Base-by-base conservation (phyloP, 2,329 filamentous ascomycete genomes). In the Epichloe hybrida region DNA sequence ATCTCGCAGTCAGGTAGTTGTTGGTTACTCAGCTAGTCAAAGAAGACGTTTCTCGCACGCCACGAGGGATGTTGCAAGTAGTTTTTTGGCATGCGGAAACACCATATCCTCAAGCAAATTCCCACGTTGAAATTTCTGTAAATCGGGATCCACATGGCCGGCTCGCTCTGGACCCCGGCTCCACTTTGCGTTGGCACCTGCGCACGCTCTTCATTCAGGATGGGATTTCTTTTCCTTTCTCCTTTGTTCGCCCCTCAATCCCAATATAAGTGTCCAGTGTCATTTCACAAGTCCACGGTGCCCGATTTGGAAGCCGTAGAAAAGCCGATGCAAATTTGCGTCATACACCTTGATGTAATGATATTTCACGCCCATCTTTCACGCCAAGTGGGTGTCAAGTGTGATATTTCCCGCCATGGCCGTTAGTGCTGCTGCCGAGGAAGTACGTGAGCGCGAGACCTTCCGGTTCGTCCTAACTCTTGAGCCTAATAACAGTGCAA, bases 381-480 rank as follows among this genome's bases (percentile, higher is more conserved):
- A 8, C 37, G 50, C 41, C 46, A 43, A 45, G 35, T 45, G 13
- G 21, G 40, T 37, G 40, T 48, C 39, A 13, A 43, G 20, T 31
- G 46, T 46, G 17, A n/a, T 12, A 20, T 52, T 48, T 40, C 4
- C 38, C 27, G 34, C 27, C 50, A 52, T 52, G 50, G 40, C 41
- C 31, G 35, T 17, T 13, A 45, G 37, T 34, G 35, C 42, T 27
- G 39, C 48, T 13, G 41, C 46, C 35, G 50, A 52, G 46, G 50
- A 49, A 49, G 36, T 42, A 5, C 50, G 50, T 45, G 50, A 52
- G 46, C 50, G 46, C 23, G 50, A 52, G 41, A 52, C 50, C 6
- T 52, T 44, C 38, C 21, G 50, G 50, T 52, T 40, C 36, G 37
- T 45, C 20, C 23, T 36, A 17, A 17, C 21, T 21, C 15, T 7